Evolutionary conservation across 2,329 filamentous ascomycete genomes (phyloP).

Genomic region (Cercospora zeae-maydis): DNA sequence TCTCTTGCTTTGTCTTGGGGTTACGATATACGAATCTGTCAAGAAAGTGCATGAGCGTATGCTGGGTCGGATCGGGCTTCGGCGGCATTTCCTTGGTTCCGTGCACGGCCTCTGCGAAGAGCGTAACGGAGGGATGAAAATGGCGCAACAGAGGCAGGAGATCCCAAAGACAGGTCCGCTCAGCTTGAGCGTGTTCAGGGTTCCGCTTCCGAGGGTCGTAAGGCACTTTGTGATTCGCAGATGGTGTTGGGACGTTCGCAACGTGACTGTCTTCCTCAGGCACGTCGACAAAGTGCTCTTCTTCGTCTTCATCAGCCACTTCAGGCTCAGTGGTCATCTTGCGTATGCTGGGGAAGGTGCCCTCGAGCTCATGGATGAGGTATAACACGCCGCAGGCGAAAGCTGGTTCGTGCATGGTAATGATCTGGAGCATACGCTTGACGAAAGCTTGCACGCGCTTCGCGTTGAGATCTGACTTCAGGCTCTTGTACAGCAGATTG

Average conservation of each 20-base stretch:
- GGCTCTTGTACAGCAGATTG: conserved; percentile 80
- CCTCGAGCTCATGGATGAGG: conserved; percentile 75
- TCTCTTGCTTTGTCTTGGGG: conserved; percentile 63
- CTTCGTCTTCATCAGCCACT: conserved; percentile 67
- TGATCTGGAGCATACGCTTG: conserved; percentile 84
- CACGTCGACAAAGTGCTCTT: conserved; percentile 67
- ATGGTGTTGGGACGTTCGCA: conserved; percentile 23
- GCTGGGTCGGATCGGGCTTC: conserved; percentile 85
- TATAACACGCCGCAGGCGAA: conserved; percentile 94
- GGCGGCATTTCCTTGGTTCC: conserved; percentile 67
- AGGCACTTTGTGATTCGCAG: conserved; percentile 29
- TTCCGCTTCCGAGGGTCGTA: conserved; percentile 92
- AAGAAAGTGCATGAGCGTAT: conserved; percentile 90
- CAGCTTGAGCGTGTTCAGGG: conserved; percentile 89
- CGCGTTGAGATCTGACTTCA: conserved; percentile 86
- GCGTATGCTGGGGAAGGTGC: conserved; percentile 73
- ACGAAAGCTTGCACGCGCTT: conserved; percentile 93
- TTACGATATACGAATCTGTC: conserved; percentile 99
- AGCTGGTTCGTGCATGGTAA: conserved; percentile 83
- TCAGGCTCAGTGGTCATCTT: conserved; percentile 78
- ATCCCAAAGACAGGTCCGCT: conserved; percentile 91
- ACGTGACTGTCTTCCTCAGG: conserved; percentile 51
- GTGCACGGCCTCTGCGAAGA: conserved; percentile 73
- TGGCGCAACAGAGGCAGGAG: conserved; percentile 74
- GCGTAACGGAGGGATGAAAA: conserved; percentile 87